Conservation (phyloP, 768 basidiomycete genomes). For the Collybia nuda region DNA sequence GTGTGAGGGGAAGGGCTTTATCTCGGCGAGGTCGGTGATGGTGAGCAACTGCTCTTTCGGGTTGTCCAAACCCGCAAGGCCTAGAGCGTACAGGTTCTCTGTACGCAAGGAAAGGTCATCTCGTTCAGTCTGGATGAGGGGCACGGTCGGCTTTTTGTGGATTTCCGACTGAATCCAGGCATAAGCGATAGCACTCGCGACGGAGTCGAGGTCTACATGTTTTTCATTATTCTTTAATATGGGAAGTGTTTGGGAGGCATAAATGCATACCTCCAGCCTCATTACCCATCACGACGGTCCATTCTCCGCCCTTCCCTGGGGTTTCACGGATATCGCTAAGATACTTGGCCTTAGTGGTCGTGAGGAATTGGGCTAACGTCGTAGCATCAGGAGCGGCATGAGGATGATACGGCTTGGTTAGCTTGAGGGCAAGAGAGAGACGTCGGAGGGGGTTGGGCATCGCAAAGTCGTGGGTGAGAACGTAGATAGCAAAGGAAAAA, state of each 20-base stretch:
- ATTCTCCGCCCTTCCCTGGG: constrained; percentile 49
- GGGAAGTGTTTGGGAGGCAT: background rate
- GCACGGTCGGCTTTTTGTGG: constrained; percentile 56
- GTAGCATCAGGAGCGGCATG: constrained; percentile 12
- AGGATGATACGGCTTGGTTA: constrained; percentile 25
- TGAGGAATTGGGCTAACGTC: constrained; percentile 29
- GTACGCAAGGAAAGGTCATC: constrained; percentile 76
- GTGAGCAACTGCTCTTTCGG: constrained; percentile 61
- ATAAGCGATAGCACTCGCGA: constrained; percentile 84
- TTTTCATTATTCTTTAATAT: background rate
- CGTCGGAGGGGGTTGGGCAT: constrained; percentile 31
- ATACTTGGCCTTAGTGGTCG: constrained; percentile 55
- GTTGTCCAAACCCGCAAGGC: constrained; percentile 51
- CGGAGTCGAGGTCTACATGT: constrained; percentile 80
- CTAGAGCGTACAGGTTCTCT: constrained; percentile 82
- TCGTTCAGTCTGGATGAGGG: constrained; percentile 70
- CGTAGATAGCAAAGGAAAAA: background rate
- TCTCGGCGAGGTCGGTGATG: constrained; percentile 58
- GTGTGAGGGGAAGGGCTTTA: constrained; percentile 48
- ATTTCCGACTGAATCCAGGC: constrained; percentile 70
- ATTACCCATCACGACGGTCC: constrained; percentile 93
- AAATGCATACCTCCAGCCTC: constrained; percentile 83
- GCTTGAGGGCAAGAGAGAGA: constrained; percentile 32
- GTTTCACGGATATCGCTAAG: constrained; percentile 48
- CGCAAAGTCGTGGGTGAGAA: constrained; percentile 7